Base-by-base conservation (phyloP, 2,329 filamentous ascomycete species). In the Scedosporium minutisporum region DNA sequence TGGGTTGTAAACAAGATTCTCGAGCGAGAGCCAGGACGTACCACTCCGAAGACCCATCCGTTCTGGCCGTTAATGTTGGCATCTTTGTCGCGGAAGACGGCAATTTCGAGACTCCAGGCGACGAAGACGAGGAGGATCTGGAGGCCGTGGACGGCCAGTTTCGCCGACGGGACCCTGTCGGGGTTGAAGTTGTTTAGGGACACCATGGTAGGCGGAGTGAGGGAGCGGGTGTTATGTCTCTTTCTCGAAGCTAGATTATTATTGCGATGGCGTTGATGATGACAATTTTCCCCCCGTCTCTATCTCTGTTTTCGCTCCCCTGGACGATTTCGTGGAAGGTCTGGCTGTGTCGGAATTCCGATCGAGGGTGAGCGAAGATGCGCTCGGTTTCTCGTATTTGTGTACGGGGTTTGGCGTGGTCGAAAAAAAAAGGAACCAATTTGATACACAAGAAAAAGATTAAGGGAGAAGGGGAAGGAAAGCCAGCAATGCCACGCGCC, bases 41-140 rank as follows among this genome's bases (percentile, higher is more conserved):
- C 85, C 73, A 87, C 78, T 66, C 77, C 85, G 66, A 88, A 87
- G 0, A 83, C 80, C 85, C 85, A 88, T 65, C 80, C 84, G 71
- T 82, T 82, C 65, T 83, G 79, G 41, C 84, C 83, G 63, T 79
- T 80, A 65, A 87, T 78, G 21, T 70, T 71, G 4, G 82, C 75
- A 14, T 76, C 71, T 9, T 78, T 71, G 62, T 76, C 74, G 48
- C 76, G 77, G 69, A 87, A 86, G 57, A 87, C 78, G 25, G 81
- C 77, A 67, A 88, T 86, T 67, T 83, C 82, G 64, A 88, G 75
- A 63, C 80, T 76, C 78, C 84, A 87, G 67, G 80, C 75, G 25
- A 86, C 75, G 57, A 87, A 76, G 57, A 76, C 80, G 25, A 85
- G 68, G 57, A 83, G 66, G 64, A 81, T 77, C 74, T 88, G 85